phyloP scores from a whole-genome alignment of 2,329 filamentous ascomycete species.

The Fusarium sp. region DNA sequence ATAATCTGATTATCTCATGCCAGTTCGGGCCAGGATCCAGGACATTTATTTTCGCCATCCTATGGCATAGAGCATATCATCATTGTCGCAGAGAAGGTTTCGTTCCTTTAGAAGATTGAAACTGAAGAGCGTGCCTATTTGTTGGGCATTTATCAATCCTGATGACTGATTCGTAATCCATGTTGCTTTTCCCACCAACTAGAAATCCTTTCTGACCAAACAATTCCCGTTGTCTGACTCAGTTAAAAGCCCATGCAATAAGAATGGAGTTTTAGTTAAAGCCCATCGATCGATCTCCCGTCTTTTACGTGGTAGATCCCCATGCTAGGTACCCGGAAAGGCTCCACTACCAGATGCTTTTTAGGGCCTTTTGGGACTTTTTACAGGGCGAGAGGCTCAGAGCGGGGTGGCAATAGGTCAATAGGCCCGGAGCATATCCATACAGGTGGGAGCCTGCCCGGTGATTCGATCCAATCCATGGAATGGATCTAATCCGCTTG shows the following conservation, averaged over 20 bases:
- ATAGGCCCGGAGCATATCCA: conserved; percentile 4
- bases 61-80: not conserved
- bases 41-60: not conserved
- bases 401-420: conserved; percentile 14
- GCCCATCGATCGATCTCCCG: conserved; percentile 21
- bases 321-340: not conserved
- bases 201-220: not conserved
- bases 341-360: conserved; percentile 7
- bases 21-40: not conserved
- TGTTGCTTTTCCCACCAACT: not conserved
- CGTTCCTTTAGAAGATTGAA: not conserved
- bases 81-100: not conserved
- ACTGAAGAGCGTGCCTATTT: not conserved
- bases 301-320: conserved; percentile 15
- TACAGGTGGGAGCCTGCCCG: not conserved
- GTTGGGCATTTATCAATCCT: not conserved
- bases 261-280: conserved; percentile 9
- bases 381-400: not conserved
- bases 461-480: not conserved
- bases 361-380: not conserved
- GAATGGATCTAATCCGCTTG: not conserved
- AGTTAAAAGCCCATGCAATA: conserved; percentile 1
- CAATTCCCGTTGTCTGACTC: conserved; percentile 1
- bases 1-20: not conserved
- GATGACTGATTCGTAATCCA: not conserved